Conservation (phyloP, 148 eudicot genomes). For the Persicaria maculosa region DNA sequence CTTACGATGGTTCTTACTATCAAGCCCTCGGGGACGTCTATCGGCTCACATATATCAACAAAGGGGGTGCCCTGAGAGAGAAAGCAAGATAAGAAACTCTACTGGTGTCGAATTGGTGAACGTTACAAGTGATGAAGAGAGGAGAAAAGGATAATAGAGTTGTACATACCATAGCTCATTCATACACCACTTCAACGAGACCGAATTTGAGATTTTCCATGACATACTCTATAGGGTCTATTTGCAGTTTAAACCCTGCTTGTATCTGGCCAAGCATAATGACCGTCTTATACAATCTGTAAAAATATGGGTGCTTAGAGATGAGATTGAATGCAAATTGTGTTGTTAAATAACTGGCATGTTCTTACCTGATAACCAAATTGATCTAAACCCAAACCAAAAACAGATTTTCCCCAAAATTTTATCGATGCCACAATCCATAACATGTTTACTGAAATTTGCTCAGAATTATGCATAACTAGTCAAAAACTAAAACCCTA, state of each 20-base stretch:
- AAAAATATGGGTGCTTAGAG: background rate
- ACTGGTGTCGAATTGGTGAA: background rate
- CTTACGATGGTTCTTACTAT: conserved; percentile 94
- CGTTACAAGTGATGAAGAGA: background rate
- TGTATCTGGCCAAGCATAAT: conserved; percentile 80
- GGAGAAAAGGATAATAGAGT: background rate
- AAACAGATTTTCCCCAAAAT: background rate
- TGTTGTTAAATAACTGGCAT: too few relatives aligned
- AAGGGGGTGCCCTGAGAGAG: conserved; percentile 75
- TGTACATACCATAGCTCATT: conserved; percentile 86
- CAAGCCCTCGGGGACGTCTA: conserved; percentile 95
- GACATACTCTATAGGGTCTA: conserved; percentile 83
- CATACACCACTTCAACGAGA: conserved; percentile 96
- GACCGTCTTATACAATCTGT: conserved; percentile 77
- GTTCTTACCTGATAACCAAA: too few relatives aligned
- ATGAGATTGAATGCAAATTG: background rate
- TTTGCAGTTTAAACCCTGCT: conserved; percentile 40
- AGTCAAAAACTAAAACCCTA: background rate
- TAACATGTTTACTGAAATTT: background rate
- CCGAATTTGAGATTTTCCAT: conserved; percentile 93
- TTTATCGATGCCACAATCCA: background rate
- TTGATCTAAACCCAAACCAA: too few relatives aligned
- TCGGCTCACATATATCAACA: conserved; percentile 89
- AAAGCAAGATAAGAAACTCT: conserved; percentile 10
- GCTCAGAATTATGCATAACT: background rate